Conservation (phyloP, 1,284 basidiomycete species). For the Puccinia brachypodii region DNA sequence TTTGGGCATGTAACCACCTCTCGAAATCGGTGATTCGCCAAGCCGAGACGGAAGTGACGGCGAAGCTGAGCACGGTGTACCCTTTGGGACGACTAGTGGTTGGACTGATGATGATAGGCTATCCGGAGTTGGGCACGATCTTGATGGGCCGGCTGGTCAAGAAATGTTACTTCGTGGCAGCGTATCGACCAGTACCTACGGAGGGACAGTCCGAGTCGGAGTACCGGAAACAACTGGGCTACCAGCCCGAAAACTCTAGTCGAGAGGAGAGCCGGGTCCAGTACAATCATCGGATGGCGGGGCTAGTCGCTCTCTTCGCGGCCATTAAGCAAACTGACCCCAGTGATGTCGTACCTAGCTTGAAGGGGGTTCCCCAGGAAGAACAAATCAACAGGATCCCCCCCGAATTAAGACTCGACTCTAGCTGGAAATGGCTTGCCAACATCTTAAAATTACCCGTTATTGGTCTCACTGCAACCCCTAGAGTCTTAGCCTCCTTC, state of each 20-base stretch:
- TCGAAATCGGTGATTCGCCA: slow-evolving; percentile 85
- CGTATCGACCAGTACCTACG: slow-evolving; percentile 58
- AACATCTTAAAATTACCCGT: slow-evolving; percentile 14
- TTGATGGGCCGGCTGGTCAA: slow-evolving; percentile 84
- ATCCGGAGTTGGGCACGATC: slow-evolving; percentile 69
- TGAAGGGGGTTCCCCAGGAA: slow-evolving; percentile 49
- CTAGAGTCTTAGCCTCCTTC: slow-evolving; percentile 10
- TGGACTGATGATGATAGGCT: slow-evolving; percentile 64
- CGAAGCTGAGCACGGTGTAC: slow-evolving; percentile 62
- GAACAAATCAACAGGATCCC: slow-evolving; percentile 21
- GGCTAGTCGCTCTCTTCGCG: slow-evolving; percentile 85
- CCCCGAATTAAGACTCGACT: slow-evolving; percentile 5
- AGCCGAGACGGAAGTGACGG: slow-evolving; percentile 74
- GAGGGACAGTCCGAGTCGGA: slow-evolving; percentile 62
- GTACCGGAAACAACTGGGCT: slow-evolving; percentile 71
- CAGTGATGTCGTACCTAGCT: slow-evolving; percentile 54
- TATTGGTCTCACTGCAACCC: background rate
- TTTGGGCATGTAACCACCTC: slow-evolving; percentile 78
- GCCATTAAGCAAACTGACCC: slow-evolving; percentile 66
- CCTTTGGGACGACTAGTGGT: slow-evolving; percentile 77
- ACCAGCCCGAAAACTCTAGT: slow-evolving; percentile 58
- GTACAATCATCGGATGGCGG: slow-evolving; percentile 73
- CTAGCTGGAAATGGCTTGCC: slow-evolving; percentile 29
- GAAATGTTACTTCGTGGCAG: slow-evolving; percentile 65
- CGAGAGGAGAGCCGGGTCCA: slow-evolving; percentile 65